These are phyloP conservation scores for Euphrasia confusa DNA, from an alignment of 257 asterid genomes.

Conservation along the genomic window DNA sequence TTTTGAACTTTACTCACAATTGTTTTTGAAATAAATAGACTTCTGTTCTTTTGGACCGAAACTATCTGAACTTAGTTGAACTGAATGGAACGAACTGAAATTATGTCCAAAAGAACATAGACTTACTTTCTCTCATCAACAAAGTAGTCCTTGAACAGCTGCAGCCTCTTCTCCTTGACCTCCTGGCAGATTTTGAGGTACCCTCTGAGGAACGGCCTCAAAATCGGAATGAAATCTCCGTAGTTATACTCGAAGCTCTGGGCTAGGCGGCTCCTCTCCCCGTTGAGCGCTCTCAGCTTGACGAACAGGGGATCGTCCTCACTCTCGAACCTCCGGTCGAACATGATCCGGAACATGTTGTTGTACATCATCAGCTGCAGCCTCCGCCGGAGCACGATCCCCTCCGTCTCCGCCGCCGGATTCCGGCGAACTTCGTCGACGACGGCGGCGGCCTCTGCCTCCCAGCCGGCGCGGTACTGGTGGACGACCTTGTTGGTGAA, in stretches of 20 bases:
- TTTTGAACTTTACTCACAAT: too few relatives aligned
- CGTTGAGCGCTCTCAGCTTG: constrained; percentile 51
- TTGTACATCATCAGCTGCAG: constrained; percentile 68
- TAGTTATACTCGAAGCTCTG: constrained; percentile 70
- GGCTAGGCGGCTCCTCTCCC: constrained; percentile 69
- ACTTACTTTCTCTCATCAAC: constrained; percentile 57
- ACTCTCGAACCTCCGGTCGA: constrained; percentile 48
- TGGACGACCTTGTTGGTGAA: constrained; percentile 64
- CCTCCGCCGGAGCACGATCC: constrained; percentile 50
- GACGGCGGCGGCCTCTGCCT: constrained; percentile 45
- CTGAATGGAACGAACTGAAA: too few relatives aligned
- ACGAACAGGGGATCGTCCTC: constrained; percentile 53
- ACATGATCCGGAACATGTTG: constrained; percentile 58
- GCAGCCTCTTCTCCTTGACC: constrained; percentile 48
- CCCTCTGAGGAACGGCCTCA: constrained; percentile 65
- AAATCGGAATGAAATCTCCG: constrained; percentile 68
- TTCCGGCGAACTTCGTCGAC: constrained; percentile 54
- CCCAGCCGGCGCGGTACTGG: constrained; percentile 53
- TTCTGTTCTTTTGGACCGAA: too few relatives aligned
- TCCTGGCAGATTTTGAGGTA: constrained; percentile 53
- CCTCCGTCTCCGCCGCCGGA: constrained; percentile 37
- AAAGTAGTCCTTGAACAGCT: constrained; percentile 49
- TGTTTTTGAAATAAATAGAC: too few relatives aligned
- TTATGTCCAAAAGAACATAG: too few relatives aligned
- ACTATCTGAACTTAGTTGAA: too few relatives aligned